Evolutionary conservation across 2,329 filamentous ascomycete species (phyloP).

Genomic region (Cytospora paraplurivora): DNA sequence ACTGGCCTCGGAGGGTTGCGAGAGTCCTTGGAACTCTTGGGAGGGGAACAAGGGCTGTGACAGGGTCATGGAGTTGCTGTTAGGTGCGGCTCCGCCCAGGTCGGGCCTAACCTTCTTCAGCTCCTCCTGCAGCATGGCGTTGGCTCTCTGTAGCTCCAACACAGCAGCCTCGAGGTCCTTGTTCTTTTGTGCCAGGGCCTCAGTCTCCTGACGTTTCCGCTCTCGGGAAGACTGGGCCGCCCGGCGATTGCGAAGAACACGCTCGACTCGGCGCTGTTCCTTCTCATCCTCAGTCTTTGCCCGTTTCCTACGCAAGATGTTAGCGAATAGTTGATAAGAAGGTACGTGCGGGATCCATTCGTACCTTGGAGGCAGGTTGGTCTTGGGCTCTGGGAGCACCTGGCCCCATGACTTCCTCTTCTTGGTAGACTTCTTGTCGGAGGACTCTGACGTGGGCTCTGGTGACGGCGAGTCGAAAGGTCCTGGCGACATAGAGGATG

Average conservation of each 20-base stretch:
- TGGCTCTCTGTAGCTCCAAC: constrained; percentile 58
- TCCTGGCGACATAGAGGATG: constrained; percentile 13
- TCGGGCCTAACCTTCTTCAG: constrained; percentile 51
- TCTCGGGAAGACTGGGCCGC: constrained; percentile 96
- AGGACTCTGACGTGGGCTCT: constrained; percentile 27
- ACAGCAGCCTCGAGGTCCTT: constrained; percentile 68
- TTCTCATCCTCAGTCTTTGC: constrained; percentile 99
- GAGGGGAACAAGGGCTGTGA: constrained; percentile 61
- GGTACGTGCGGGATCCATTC: constrained; percentile 32
- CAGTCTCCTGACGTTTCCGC: constrained; percentile 85
- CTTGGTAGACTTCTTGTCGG: constrained; percentile 76
- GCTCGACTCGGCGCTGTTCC: constrained; percentile 95
- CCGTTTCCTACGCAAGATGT: constrained; percentile 68
- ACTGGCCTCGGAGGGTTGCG: constrained; percentile 27
- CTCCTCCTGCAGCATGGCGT: constrained; percentile 52
- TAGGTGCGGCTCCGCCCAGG: constrained; percentile 45
- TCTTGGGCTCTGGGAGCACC: constrained; percentile 94
- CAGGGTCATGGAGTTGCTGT: constrained; percentile 53
- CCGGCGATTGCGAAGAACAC: constrained; percentile 92
- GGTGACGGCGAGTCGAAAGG: constrained; percentile 30
- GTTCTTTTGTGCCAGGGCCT: constrained; percentile 78
- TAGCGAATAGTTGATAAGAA: constrained; percentile 29
- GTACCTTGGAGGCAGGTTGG: constrained; percentile 87
- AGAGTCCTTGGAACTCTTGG: constrained; percentile 42
- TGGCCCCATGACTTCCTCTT: constrained; percentile 99